Evolutionary conservation across 345 rosid species (phyloP), one percentile per base, ranked within the genome.

Genomic region (Euphorbia peplus): DNA sequence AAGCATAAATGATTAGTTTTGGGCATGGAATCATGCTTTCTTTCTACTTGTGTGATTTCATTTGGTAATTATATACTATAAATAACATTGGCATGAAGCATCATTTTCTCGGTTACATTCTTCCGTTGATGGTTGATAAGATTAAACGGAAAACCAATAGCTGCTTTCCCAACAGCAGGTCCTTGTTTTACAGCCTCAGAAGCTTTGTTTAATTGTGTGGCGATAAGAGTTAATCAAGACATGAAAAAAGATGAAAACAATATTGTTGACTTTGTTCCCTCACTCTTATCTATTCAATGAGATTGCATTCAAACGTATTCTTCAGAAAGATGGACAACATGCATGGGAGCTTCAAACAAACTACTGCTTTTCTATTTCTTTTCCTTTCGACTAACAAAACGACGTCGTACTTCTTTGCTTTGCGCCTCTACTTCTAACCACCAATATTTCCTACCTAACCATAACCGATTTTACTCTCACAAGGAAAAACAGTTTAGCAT

Each of bases 101-200:
- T 46, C 60, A 67, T 66, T 32, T 87, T 85, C 76, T 92, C 99
- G 14, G 92, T 88, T 39, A 87, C 87, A 48, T 64, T 78, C 82
- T 86, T 92, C 19, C 97, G 97, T 10, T 95, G 88, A 64, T 92
- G 92, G 74, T 93, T 81, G 70, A 87, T 74, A 65, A 95, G 96
- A 80, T 76, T 86, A 75, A 95, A n/a, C n/a, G n/a, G n/a, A n/a
- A n/a, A n/a, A n/a, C n/a, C n/a, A n/a, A 92, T 95, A 26, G 95
- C 97, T 41, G 99, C 93, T 82, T 85, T 88, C 47, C 98, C 99
- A 12, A 67, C 97, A 54, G 97, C 90, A 18, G 99, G 99, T 55
- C 98, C 99, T 66, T 92, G 90, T 76, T 87, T 95, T 26, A 90
- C 97, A 61, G 93, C 92, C 77, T 70, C 75, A 11, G 93, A 87